A percentile compares a stretch with the other conserved stretches of the same genome.
These are phyloP conservation scores for Aciculoconidium aculeatum DNA, from an alignment of 805 yeast species.

Conservation along the genomic window DNA sequence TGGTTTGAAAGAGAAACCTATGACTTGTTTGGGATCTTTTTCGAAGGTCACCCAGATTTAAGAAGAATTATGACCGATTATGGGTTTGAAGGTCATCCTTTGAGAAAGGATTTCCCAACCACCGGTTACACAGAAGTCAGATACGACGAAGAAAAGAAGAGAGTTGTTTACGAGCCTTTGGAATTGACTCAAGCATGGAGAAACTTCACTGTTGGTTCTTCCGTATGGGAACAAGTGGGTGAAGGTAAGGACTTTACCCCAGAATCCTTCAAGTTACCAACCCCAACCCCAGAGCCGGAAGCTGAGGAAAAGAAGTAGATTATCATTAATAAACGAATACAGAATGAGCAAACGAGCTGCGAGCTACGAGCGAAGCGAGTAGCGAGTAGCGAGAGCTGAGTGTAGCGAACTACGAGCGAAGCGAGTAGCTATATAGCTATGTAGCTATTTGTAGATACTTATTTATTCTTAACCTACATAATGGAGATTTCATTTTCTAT, in stretches of 20 bases:
- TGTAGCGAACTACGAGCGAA: no score
- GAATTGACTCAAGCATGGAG: constrained; percentile 92
- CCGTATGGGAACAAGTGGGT: constrained; percentile 91
- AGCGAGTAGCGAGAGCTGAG: no score
- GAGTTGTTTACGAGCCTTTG: constrained; percentile 84
- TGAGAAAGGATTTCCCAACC: constrained; percentile 88
- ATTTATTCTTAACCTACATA: constrained; percentile 2
- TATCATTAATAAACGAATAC: no score
- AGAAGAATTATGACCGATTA: constrained; percentile 88
- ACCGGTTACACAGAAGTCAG: constrained; percentile 88
- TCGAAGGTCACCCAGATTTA: constrained; percentile 84
- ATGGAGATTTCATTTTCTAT: neutral
- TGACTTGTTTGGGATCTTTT: constrained; percentile 82
- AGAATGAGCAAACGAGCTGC: no score
- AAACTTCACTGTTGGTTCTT: constrained; percentile 81
- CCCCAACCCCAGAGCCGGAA: constrained; percentile 69
- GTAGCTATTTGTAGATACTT: no score
- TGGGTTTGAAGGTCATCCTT: constrained; percentile 89
- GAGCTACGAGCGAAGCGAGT: no score
- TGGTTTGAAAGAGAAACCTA: constrained; percentile 91
- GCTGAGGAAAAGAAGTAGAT: constrained; percentile 31
- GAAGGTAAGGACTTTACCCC: constrained; percentile 81
- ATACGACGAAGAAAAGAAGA: constrained; percentile 85
- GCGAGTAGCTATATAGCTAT: no score
- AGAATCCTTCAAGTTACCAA: constrained; percentile 73